phyloP scores from a whole-genome alignment of 176 grass and related monocot species.

The Tillandsia fasciculata region DNA sequence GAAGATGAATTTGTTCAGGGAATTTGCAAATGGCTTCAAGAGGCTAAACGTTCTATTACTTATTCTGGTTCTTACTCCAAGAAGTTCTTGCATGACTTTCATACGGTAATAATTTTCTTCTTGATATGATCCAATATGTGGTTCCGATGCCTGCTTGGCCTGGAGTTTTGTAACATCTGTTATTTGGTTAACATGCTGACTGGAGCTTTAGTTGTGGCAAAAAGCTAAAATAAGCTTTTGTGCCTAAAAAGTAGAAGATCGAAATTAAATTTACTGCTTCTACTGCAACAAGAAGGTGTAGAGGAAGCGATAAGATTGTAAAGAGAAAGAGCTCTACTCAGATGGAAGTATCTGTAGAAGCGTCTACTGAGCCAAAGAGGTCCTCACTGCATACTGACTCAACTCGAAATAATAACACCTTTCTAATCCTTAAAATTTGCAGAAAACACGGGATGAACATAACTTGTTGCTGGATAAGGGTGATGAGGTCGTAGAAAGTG shows the following conservation, averaged over 20 bases:
- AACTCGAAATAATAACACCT: neutral
- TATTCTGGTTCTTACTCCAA: constrained; percentile 26
- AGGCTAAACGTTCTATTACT: constrained; percentile 28
- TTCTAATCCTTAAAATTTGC: constrained; percentile 18
- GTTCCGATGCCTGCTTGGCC: no score
- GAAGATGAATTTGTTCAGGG: constrained; percentile 50
- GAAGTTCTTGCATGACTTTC: constrained; percentile 52
- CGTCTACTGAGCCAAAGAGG: neutral
- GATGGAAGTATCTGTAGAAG: no score
- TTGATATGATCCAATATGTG: neutral
- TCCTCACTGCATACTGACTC: neutral
- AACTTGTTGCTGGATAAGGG: constrained; percentile 38
- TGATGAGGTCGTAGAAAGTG: constrained; percentile 61
- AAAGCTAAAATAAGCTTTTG: no score
- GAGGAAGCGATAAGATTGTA: no score
- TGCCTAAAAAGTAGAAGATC: no score
- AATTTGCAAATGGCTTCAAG: constrained; percentile 59
- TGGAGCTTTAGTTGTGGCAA: no score
- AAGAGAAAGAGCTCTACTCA: no score
- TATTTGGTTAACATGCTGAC: no score
- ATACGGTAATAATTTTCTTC: constrained; percentile 30
- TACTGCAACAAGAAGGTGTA: no score
- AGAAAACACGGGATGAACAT: constrained; percentile 64
- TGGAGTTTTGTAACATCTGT: no score
- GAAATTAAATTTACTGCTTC: no score